Evolutionary conservation across 176 grass and related monocot species (phyloP).

Genomic region (Triticum timopheevii): DNA sequence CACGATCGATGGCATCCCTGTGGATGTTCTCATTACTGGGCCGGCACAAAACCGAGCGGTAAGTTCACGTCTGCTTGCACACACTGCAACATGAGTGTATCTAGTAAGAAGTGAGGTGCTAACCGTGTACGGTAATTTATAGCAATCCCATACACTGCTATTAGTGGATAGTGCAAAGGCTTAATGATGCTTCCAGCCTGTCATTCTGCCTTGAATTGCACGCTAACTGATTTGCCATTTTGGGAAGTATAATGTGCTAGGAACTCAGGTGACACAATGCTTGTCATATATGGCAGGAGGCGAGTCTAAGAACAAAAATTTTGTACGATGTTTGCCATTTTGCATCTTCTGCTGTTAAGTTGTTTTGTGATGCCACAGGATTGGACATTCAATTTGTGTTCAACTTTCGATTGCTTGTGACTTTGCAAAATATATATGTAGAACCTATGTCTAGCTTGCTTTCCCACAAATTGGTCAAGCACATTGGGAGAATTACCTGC

Average conservation of each 20-base stretch:
- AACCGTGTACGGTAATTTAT: background rate
- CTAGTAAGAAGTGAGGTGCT: background rate
- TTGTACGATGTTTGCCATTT: background rate
- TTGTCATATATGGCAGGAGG: background rate
- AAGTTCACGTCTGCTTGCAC: constrained; percentile 16
- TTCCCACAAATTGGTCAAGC: background rate
- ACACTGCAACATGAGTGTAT: background rate
- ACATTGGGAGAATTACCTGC: background rate
- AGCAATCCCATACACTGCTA: background rate
- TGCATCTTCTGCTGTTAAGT: background rate
- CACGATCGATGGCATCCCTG: constrained; percentile 68
- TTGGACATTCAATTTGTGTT: background rate
- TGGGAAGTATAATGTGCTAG: background rate
- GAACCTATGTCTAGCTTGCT: background rate
- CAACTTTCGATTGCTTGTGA: background rate
- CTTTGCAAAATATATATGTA: background rate
- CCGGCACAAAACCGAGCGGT: constrained; percentile 93
- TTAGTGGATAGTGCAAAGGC: background rate
- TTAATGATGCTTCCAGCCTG: background rate
- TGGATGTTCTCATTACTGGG: constrained; percentile 86
- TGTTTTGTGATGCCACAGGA: background rate
- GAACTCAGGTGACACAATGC: background rate
- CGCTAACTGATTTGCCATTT: background rate
- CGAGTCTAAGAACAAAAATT: background rate
- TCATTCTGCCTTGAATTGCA: background rate